Evolutionary conservation across 441 rosid genomes (phyloP), one percentile per base, ranked within the genome.

Genomic region (Gossypium laxum): DNA sequence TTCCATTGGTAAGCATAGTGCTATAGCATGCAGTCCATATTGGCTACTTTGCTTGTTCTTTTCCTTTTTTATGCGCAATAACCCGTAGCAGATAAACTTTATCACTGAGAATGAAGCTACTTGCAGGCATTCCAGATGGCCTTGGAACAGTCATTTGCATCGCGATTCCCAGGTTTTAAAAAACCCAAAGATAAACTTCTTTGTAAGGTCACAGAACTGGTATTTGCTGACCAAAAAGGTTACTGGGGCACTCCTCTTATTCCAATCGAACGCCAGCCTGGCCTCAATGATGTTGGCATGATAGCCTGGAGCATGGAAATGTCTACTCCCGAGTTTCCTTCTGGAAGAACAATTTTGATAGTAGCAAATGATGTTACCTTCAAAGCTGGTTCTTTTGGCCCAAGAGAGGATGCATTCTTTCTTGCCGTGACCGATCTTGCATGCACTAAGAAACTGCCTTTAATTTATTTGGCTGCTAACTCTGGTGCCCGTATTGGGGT

Each of bases 401-500:
- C 92, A 62, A 91, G 83, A 80, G 99, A 95, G 83, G 99, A 95
- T 58, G 97, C 99, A 41, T 92, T 92, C 86, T 95, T 95, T 79
- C 88, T 74, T 73, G 98, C 96, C 34, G 92, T 95, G 21, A 92
- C 98, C 55, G 95, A 92, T 75, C 91, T 92, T 21, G 99, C 99
- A 59, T 95, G 99, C 79, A 73, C 78, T 52, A 84, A 86, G 86
- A 95, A 90, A 81, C 83, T 95, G 71, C 99, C 99, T 52, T 74
- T 95, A 68, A 89, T 95, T 73, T 95, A 95, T 84, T 81, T 95
- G 87, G 99, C 99, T 22, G 99, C 94, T 45, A 95, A 95, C 75
- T 95, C 99, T 50, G 99, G 99, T 73, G 99, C 99, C 3, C 93
- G 98, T 21, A 89, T 95, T 51, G 99, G 99, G 6, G 93, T 89